Evolutionary conservation across 768 basidiomycete genomes (phyloP).

Genomic region (Hebeloma cylindrosporum): DNA sequence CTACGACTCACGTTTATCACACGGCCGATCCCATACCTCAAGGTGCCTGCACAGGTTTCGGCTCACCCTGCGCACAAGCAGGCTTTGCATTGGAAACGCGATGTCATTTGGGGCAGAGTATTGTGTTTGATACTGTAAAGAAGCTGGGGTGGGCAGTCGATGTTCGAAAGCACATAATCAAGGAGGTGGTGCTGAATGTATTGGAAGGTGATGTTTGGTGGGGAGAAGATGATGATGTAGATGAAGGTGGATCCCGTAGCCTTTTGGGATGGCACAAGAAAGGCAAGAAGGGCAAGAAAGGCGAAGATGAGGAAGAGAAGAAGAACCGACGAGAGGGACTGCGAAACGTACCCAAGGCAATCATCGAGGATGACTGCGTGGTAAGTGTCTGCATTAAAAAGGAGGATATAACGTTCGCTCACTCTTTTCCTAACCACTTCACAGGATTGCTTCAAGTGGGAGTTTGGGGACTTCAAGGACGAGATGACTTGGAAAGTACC

Average conservation of each 20-base stretch:
- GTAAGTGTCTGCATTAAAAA: constrained; percentile 36
- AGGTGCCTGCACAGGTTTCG: constrained; percentile 73
- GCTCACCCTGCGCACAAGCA: constrained; percentile 74
- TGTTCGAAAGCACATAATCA: constrained; percentile 74
- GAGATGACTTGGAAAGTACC: too few species aligned
- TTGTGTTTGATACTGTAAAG: constrained; percentile 84
- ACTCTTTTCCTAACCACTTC: constrained; percentile 1
- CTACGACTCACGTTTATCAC: constrained; percentile 81
- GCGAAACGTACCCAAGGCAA: constrained; percentile 56
- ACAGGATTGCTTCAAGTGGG: constrained; percentile 81
- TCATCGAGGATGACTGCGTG: constrained; percentile 63
- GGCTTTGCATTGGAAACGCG: constrained; percentile 87
- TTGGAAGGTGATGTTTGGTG: constrained; percentile 54
- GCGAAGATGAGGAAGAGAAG: constrained; percentile 19
- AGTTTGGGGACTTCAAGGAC: constrained; percentile 52
- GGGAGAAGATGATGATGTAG: constrained; percentile 33
- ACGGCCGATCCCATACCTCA: constrained; percentile 93
- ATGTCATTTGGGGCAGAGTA: constrained; percentile 89
- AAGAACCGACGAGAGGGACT: constrained; percentile 31
- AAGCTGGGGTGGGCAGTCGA: constrained; percentile 82
- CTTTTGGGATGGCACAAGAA: constrained; percentile 24
- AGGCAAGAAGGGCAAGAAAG: constrained; percentile 14
- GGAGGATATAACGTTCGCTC: not conserved
- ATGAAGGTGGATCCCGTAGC: constrained; percentile 34
- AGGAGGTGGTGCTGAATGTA: constrained; percentile 62